A percentile compares a stretch with the other conserved stretches of the same genome.
These are phyloP conservation scores for Plasmodium ovale DNA, from an alignment of 169 alveolate species.

Conservation along the genomic window DNA sequence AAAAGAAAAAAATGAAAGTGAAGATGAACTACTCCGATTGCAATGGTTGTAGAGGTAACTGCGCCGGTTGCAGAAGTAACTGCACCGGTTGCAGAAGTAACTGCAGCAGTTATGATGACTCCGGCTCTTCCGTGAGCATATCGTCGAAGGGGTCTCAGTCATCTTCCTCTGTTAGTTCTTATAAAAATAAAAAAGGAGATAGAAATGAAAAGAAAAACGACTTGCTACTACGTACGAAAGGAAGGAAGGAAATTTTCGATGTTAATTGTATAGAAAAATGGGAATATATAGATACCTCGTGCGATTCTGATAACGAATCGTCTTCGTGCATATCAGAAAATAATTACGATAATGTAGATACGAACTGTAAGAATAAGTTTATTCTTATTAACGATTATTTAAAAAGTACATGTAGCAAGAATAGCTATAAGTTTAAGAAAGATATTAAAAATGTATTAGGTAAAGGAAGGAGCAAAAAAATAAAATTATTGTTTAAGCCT, in stretches of 20 bases:
- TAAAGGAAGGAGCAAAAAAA: conserved; percentile 53
- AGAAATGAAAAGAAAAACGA: conserved; percentile 1
- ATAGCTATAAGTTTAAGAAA: conserved; percentile 17
- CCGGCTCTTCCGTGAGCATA: neutral
- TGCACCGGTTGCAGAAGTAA: neutral
- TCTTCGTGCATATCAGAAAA: neutral
- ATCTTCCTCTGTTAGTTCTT: conserved; percentile 17
- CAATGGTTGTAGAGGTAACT: neutral
- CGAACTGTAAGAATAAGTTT: neutral
- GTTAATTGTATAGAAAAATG: neutral
- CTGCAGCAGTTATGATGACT: neutral
- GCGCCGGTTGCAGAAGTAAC: neutral
- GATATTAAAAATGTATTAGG: conserved; percentile 39
- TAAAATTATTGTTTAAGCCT: conserved; percentile 61
- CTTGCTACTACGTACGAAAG: neutral
- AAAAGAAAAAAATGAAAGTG: conserved; percentile 9
- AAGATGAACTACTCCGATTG: conserved; percentile 9
- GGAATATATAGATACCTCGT: conserved; percentile 40
- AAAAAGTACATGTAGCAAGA: conserved; percentile 1
- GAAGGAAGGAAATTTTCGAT: neutral
- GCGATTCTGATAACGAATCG: conserved; percentile 36
- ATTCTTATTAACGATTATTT: conserved; percentile 52
- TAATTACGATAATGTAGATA: neutral
- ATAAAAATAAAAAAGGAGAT: neutral
- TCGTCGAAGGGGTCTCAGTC: conserved; percentile 5